These are phyloP conservation scores for Solanum arcanum DNA, from an alignment of 257 asterid species.

Conservation along the genomic window DNA sequence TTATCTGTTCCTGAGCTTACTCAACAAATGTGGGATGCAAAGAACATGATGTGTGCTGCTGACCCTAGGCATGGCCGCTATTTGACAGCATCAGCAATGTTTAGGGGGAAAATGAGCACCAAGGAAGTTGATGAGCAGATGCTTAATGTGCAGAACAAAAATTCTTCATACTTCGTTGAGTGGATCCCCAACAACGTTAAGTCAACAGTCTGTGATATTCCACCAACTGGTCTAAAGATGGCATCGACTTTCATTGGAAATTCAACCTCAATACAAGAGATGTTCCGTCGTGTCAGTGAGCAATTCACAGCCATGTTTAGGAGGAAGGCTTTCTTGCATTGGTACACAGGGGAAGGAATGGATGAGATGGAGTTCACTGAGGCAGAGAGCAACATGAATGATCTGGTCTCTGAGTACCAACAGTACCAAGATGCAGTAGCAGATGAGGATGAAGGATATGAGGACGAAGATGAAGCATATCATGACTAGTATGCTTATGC, in stretches of 20 bases:
- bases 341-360: constrained; percentile 10
- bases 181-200: constrained; percentile 22
- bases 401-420: constrained; percentile 20
- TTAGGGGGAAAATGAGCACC: constrained; percentile 10
- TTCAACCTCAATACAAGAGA: constrained; percentile 6
- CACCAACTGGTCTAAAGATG: constrained; percentile 19
- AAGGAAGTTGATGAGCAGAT: constrained; percentile 11
- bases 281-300: constrained; percentile 11
- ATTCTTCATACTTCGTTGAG: constrained; percentile 10
- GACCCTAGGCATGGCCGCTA: constrained; percentile 8
- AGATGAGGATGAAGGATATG: constrained; percentile 18
- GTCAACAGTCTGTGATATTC: constrained; percentile 22
- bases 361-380: constrained; percentile 10
- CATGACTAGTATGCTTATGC: background rate
- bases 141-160: constrained; percentile 16
- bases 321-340: constrained; percentile 19
- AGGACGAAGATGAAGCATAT: constrained; percentile 13
- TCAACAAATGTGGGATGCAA: constrained; percentile 14
- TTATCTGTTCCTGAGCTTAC: constrained; percentile 12
- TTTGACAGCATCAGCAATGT: constrained; percentile 9
- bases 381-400: constrained; percentile 15
- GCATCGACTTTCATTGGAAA: constrained; percentile 10
- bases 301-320: constrained; percentile 14
- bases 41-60: constrained; percentile 13
- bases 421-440: constrained; percentile 23